Evolutionary conservation across 163 green algal genomes (phyloP).

Genomic region (Dunaliella salina): DNA sequence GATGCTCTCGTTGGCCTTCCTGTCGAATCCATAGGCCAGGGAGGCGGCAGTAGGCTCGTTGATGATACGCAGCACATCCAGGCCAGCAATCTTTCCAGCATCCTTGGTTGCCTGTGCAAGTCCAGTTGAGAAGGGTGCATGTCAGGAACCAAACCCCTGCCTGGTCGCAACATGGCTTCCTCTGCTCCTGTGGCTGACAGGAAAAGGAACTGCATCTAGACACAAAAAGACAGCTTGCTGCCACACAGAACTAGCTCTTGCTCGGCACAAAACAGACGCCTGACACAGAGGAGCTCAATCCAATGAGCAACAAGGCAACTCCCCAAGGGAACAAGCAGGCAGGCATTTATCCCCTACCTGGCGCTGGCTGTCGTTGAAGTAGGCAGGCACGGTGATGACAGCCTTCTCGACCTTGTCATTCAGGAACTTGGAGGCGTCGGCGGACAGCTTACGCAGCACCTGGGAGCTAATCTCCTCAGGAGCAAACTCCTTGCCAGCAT

Average conservation of each 20-base stretch:
- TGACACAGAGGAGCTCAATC: no score
- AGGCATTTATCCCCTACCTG: slow-evolving; percentile 60
- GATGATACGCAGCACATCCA: slow-evolving; percentile 98
- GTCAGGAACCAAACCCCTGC: no score
- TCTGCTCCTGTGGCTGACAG: no score
- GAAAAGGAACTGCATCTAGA: no score
- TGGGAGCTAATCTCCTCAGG: slow-evolving; percentile 95
- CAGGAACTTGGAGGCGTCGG: slow-evolving; percentile 93
- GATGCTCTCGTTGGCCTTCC: slow-evolving; percentile 97
- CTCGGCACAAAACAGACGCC: background rate
- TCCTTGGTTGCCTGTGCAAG: slow-evolving; percentile 81
- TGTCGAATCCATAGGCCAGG: slow-evolving; percentile 93
- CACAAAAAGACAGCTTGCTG: no score
- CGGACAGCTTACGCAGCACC: slow-evolving; percentile 72
- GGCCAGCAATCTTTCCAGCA: slow-evolving; percentile 94
- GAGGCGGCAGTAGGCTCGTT: slow-evolving; percentile 97
- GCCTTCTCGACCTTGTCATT: slow-evolving; percentile 91
- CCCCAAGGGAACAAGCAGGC: no score
- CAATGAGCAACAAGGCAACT: no score
- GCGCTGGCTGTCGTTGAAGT: slow-evolving; percentile 99
- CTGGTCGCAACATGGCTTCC: no score
- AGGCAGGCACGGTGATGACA: slow-evolving; percentile 96
- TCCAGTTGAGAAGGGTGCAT: background rate
- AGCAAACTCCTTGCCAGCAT: slow-evolving; percentile 92
- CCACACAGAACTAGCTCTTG: background rate